phyloP scores from a whole-genome alignment of 2,329 filamentous ascomycete species.

The Talaromyces islandicus region DNA sequence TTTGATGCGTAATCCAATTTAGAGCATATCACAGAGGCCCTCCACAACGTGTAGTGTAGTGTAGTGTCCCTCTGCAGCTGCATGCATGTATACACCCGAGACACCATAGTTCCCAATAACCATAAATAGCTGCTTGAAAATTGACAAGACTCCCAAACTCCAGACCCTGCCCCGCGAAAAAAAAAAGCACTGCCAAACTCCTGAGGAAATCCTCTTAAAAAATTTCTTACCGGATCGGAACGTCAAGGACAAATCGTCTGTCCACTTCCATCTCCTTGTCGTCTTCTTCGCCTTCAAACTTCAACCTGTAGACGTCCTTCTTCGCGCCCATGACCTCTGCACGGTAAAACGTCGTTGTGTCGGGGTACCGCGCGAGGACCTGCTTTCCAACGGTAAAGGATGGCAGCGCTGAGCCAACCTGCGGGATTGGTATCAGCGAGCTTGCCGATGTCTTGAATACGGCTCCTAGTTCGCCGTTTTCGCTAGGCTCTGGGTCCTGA shows the following conservation, averaged over 20 bases:
- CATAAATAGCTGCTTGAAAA: neutral
- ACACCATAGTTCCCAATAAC: neutral
- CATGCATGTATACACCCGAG: neutral
- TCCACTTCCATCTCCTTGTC: constrained; percentile 71
- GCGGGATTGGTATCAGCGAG: constrained; percentile 71
- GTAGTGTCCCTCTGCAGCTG: neutral
- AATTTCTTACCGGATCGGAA: constrained; percentile 43
- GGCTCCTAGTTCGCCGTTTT: constrained; percentile 55
- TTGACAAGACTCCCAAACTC: neutral
- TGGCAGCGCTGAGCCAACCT: constrained; percentile 53
- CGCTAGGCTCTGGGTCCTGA: constrained; percentile 71
- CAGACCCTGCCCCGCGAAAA: neutral
- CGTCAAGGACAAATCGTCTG: constrained; percentile 70
- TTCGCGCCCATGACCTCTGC: constrained; percentile 70
- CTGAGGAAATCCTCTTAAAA: neutral
- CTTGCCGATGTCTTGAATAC: constrained; percentile 65
- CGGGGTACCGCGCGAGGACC: constrained; percentile 72
- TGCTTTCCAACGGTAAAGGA: constrained; percentile 60
- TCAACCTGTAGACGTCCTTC: constrained; percentile 49
- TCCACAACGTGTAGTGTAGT: neutral
- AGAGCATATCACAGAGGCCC: neutral
- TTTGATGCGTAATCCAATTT: neutral
- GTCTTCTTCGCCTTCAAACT: constrained; percentile 73
- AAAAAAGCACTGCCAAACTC: neutral
- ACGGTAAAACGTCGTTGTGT: constrained; percentile 80